phyloP scores from a whole-genome alignment of 2,329 filamentous ascomycete species.

The Fusarium austroafricanum region DNA sequence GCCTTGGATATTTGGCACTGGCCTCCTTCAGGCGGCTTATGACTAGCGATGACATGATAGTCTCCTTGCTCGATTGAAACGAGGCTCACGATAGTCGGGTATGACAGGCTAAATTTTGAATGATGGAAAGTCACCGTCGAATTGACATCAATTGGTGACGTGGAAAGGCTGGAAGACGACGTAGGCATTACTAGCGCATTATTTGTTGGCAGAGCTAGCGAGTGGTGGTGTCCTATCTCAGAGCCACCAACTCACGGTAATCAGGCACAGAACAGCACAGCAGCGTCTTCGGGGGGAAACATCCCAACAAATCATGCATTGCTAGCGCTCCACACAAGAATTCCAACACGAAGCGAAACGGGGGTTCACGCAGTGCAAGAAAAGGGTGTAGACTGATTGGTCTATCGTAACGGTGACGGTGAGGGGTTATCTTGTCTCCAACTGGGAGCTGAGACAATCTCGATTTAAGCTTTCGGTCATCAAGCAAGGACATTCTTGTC shows the following conservation, averaged over 20 bases:
- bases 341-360: slow-evolving; percentile 11
- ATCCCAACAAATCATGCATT: slow-evolving; percentile 20
- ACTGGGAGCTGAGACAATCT: slow-evolving; percentile 11
- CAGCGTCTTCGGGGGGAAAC: slow-evolving; percentile 10
- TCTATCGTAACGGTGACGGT: background rate
- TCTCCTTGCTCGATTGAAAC: background rate
- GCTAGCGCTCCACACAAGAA: slow-evolving; percentile 26
- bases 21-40: background rate
- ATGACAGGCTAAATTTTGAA: background rate
- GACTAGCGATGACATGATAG: background rate
- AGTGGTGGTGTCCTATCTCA: slow-evolving; percentile 7
- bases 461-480: slow-evolving; percentile 30
- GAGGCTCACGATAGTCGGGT: background rate
- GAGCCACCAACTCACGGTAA: background rate
- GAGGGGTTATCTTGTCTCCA: slow-evolving; percentile 23
- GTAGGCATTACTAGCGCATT: background rate
- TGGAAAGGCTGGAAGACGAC: background rate
- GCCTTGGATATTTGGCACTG: background rate
- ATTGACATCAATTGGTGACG: background rate
- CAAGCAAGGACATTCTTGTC: slow-evolving; percentile 24
- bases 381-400: slow-evolving; percentile 29
- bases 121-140: background rate
- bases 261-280: background rate
- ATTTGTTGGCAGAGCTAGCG: background rate
- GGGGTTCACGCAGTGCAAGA: background rate